Percentiles rank a stretch among this genome's conserved stretches.
Evolutionary conservation across 306 rosid species (phyloP).

Genomic region (Datisca glomerata): DNA sequence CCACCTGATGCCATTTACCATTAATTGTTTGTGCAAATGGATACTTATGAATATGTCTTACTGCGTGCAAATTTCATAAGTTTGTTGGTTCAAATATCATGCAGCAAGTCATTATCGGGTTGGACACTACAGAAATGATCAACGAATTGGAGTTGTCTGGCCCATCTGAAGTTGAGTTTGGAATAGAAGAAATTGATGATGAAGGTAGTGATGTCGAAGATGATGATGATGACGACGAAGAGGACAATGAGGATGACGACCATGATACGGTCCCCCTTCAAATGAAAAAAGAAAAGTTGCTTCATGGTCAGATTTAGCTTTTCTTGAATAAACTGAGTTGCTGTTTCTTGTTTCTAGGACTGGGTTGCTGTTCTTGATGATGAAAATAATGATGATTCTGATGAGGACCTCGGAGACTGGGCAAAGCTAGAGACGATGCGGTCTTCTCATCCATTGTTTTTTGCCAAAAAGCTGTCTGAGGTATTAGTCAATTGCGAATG

Average conservation of each 20-base stretch:
- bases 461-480: constrained; percentile 84
- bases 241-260: constrained; percentile 35
- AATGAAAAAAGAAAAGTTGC: constrained; percentile 1
- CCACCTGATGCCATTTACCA: too few species aligned
- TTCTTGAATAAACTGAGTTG: constrained; percentile 13
- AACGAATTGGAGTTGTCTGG: constrained; percentile 67
- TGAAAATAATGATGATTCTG: constrained; percentile 53
- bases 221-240: constrained; percentile 30
- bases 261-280: constrained; percentile 46
- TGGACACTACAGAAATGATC: constrained; percentile 80
- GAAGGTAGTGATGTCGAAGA: constrained; percentile 43
- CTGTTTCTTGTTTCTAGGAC: constrained; percentile 47
- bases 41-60: background rate
- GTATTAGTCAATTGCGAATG: constrained; percentile 26
- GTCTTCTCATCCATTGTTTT: constrained; percentile 81
- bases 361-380: constrained; percentile 79
- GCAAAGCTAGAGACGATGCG: constrained; percentile 81
- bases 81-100: constrained; percentile 12
- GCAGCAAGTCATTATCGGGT: constrained; percentile 96
- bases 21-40: background rate
- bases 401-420: constrained; percentile 76
- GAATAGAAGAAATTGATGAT: constrained; percentile 75
- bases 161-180: constrained; percentile 78
- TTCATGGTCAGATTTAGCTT: constrained; percentile 4
- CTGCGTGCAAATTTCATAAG: constrained; percentile 2